Evolutionary conservation across 163 green algal genomes (phyloP), one percentile per base, ranked within the genome.

Genomic region (Scenedesmus sp.): DNA sequence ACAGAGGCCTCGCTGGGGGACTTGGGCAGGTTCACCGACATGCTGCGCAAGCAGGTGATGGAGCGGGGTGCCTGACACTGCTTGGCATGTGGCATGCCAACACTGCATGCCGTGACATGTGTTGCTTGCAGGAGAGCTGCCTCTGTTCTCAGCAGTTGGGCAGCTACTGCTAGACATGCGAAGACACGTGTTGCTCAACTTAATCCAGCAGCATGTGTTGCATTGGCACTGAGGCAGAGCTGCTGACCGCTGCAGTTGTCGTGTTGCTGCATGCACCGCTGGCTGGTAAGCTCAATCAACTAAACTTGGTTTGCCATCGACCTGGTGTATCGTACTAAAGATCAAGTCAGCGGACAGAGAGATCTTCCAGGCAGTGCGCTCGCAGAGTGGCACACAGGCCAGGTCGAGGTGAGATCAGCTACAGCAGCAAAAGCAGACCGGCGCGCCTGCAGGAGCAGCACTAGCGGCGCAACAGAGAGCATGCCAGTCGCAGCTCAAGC

Each of bases 281-380:
- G 4, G 49, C 0, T 22, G 0, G 56, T 40, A 30, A 9, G 30
- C 26, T 2, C 15, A 33, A 15, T 13, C 1, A 26, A 12, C 65
- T 40, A 0, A 40, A 5, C 40, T 40, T 15, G 30, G 3, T 35
- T 3, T 35, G 59, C 22, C 35, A 24, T 72, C 22, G 10, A 9
- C 2, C 22, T 72, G 7, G 24, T 24, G 7, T 2, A 81, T 40
- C 42, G 9, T 61, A 33, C 16, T 86, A 40, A 95, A 98, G 95
- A 99, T 99, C 43, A 86, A 95, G 9, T 84, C 92, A 1, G 96
- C 99, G 16, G 98, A 99, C 89, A 95, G 93, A 15, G 97, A 99
- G 44, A 99, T 99, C 22, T 95, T 99, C 40, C 81, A 91, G 3
- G 96, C 97, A 13, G 97, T 99, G 33, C 95, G 97, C 2, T 92